phyloP scores from a whole-genome alignment of 1,284 basidiomycete genomes.

The Mycena sp. region DNA sequence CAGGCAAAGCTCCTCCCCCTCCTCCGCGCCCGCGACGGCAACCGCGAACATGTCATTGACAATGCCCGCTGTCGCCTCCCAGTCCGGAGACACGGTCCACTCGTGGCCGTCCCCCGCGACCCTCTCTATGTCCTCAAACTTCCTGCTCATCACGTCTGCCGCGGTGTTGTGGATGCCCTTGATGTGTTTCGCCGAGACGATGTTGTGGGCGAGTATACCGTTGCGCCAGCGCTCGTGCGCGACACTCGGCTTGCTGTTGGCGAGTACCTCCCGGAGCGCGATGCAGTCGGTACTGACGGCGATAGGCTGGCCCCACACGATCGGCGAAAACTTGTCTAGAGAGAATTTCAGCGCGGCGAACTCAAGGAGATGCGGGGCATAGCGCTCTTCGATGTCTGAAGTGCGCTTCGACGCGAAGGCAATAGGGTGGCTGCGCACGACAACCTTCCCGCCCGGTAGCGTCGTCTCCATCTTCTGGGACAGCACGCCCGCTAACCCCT shows the following conservation, averaged over 20 bases:
- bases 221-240: too few species aligned
- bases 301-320: constrained; percentile 36
- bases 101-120: constrained; percentile 39
- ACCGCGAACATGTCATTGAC: constrained; percentile 38
- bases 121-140: constrained; percentile 9
- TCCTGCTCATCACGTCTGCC: constrained; percentile 36
- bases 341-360: constrained; percentile 43
- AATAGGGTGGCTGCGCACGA: too few species aligned
- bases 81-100: constrained; percentile 33
- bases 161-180: constrained; percentile 35
- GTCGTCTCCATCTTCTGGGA: constrained; percentile 33
- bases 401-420: constrained; percentile 1
- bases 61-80: constrained; percentile 35
- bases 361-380: constrained; percentile 43
- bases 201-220: too few species aligned
- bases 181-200: neutral
- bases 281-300: constrained; percentile 43
- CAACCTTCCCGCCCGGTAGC: constrained; percentile 24
- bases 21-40: neutral
- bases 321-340: constrained; percentile 9
- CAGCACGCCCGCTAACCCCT: constrained; percentile 42
- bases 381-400: constrained; percentile 37
- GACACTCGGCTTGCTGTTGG: constrained; percentile 15
- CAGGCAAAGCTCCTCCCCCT: neutral
- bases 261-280: constrained; percentile 36